Evolutionary conservation across 2,329 filamentous ascomycete genomes (phyloP).

Genomic region (Aspergillus sp.): DNA sequence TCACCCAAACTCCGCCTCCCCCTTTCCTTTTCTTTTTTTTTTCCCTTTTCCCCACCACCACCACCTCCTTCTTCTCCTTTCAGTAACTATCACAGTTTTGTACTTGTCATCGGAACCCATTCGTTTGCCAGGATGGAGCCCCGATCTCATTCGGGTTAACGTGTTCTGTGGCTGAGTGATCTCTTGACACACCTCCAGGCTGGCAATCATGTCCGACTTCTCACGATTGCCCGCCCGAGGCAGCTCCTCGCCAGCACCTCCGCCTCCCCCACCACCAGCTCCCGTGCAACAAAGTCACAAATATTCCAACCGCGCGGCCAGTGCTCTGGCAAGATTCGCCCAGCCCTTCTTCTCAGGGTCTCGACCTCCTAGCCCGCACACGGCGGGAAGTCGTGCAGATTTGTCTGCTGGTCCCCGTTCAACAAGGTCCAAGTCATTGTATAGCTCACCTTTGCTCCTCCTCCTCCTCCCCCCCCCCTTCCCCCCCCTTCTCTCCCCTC

Average conservation of each 20-base stretch:
- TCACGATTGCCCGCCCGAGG: slow-evolving; percentile 28
- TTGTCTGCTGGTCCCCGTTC: slow-evolving; percentile 31
- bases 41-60: slow-evolving; percentile 10
- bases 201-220: slow-evolving; percentile 33
- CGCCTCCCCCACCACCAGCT: slow-evolving; percentile 40
- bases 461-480: slow-evolving; percentile 19
- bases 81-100: not conserved
- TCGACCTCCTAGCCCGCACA: slow-evolving; percentile 55
- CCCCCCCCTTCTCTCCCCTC: not conserved
- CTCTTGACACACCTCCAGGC: slow-evolving; percentile 9
- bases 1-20: slow-evolving; percentile 13
- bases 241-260: slow-evolving; percentile 33
- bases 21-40: slow-evolving; percentile 3
- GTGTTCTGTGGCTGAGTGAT: slow-evolving; percentile 16
- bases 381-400: slow-evolving; percentile 36
- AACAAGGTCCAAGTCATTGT: slow-evolving; percentile 44
- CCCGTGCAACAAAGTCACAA: slow-evolving; percentile 38
- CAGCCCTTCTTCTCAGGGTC: slow-evolving; percentile 58
- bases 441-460: slow-evolving; percentile 26
- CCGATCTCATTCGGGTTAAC: slow-evolving; percentile 23
- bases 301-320: slow-evolving; percentile 49
- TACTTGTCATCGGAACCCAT: slow-evolving; percentile 3
- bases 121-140: slow-evolving; percentile 18
- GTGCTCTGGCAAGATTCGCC: slow-evolving; percentile 53
- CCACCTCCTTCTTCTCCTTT: not conserved